These are phyloP conservation scores for Aureobasidium mangrovei DNA, from an alignment of 2,329 filamentous ascomycete species.

Conservation along the genomic window DNA sequence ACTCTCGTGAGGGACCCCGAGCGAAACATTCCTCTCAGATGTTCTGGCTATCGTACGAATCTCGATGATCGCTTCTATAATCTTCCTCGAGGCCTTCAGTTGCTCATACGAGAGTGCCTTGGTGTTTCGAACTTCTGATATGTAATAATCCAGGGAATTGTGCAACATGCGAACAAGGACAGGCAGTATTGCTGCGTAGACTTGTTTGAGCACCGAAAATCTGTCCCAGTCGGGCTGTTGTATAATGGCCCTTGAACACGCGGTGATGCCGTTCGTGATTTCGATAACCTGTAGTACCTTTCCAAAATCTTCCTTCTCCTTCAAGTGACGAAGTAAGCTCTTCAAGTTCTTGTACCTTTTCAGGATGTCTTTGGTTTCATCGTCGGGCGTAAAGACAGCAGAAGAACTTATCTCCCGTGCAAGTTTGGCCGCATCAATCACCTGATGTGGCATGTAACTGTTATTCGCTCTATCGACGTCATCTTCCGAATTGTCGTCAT, in stretches of 20 bases:
- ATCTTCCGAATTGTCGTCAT: too few relatives aligned
- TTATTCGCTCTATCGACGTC: too few relatives aligned
- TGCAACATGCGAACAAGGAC: not conserved
- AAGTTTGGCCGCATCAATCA: too few relatives aligned
- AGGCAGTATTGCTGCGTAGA: not conserved
- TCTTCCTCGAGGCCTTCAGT: not conserved
- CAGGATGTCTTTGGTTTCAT: too few relatives aligned
- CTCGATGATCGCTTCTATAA: not conserved
- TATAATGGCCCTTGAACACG: not conserved
- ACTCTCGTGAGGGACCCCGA: not conserved
- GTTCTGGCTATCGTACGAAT: not conserved
- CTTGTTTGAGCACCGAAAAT: not conserved
- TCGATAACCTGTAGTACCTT: not conserved
- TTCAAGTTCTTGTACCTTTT: too few relatives aligned
- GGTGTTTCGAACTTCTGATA: not conserved
- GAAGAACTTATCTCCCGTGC: too few relatives aligned
- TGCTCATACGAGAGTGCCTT: not conserved
- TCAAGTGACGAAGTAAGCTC: not conserved
- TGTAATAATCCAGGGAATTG: not conserved
- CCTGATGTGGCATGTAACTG: too few relatives aligned
- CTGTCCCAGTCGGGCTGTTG: not conserved
- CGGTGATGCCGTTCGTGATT: not conserved
- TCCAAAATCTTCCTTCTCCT: not conserved
- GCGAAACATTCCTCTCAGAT: not conserved
- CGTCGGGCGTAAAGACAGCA: too few relatives aligned